Evolutionary conservation across 225 moss, liverwort and hornwort species (phyloP).

Genomic region (Pseudoscleropodium purum): DNA sequence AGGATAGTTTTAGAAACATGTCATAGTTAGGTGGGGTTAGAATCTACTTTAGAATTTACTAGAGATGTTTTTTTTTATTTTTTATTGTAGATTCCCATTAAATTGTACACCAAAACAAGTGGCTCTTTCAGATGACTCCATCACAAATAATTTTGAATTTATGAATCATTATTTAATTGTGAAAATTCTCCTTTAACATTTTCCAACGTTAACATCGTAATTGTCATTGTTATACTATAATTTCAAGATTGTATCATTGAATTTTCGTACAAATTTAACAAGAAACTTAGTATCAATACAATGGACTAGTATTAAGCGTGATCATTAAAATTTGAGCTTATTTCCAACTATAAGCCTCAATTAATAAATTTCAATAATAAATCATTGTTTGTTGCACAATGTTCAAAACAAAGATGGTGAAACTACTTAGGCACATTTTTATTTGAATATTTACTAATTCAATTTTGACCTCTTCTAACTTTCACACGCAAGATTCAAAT

Average conservation of each 20-base stretch:
- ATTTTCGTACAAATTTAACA: neutral
- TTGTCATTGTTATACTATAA: neutral
- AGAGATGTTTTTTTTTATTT: too few relatives aligned
- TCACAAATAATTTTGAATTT: neutral
- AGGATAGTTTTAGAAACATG: fast-evolving
- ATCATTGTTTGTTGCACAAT: fast-evolving
- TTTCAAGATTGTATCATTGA: neutral
- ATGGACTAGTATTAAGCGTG: fast-evolving
- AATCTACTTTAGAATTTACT: neutral
- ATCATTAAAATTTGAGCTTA: neutral
- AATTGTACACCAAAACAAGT: neutral
- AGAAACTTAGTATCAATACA: neutral
- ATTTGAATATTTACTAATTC: neutral
- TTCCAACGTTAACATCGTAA: too few relatives aligned
- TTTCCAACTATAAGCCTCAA: fast-evolving
- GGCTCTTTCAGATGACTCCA: neutral
- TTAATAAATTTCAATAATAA: neutral
- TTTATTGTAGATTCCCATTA: neutral
- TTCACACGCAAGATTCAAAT: neutral
- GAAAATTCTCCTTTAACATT: too few relatives aligned
- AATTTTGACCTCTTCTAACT: neutral
- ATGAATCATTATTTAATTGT: neutral
- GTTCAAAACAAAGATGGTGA: neutral
- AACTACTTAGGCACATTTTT: fast-evolving
- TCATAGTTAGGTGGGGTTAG: fast-evolving